Evolutionary conservation across 495 filamentous ascomycete genomes (phyloP), one percentile per base, ranked within the genome.

Genomic region (Tetracladium setigerum): DNA sequence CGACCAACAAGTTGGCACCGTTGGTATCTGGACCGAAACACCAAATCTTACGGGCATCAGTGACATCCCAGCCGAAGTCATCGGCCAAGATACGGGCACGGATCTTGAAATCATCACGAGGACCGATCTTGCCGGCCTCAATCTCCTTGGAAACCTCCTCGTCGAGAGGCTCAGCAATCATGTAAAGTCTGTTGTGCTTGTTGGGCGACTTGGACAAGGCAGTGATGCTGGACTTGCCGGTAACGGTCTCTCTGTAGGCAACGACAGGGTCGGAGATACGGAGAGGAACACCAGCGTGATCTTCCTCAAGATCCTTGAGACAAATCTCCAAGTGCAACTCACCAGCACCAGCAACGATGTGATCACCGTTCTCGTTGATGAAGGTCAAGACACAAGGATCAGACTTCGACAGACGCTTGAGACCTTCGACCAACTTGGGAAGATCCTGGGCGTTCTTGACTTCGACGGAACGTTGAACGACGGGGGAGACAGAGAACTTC

Each of bases 371-470:
- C 64, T 88, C 82, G 67, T 74, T 78, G 71, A 94, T 95, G 60
- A 70, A 76, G 59, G 86, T 89, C 67, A 97, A 68, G 63, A 99
- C 92, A 71, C 92, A 99, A 68, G 92, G 92, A 65, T 99, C 92
- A 57, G 92, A 99, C 82, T 99, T 99, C 66, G 92, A 99, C 54
- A 99, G 83, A 82, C 92, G 89, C 87, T 99, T 99, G 53, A 99
- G 87, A 84, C 92, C 92, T 79, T 99, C 92, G 62, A 99, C 92
- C 34, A 99, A 82, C 84, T 99, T 99, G 70, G 92, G 92, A 52
- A 99, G 81, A 81, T 99, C 92, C 70, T 91, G 87, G 69, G 94
- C 94, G 72, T 99, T 99, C 87, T 96, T 97, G 76, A 96, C 92
- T 73, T 97, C 89, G 58, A 99, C 92, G 68, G 94, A 95, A 56